phyloP scores from a whole-genome alignment of 2,329 filamentous ascomycete genomes.

The Lasiodiplodia theobromae region DNA sequence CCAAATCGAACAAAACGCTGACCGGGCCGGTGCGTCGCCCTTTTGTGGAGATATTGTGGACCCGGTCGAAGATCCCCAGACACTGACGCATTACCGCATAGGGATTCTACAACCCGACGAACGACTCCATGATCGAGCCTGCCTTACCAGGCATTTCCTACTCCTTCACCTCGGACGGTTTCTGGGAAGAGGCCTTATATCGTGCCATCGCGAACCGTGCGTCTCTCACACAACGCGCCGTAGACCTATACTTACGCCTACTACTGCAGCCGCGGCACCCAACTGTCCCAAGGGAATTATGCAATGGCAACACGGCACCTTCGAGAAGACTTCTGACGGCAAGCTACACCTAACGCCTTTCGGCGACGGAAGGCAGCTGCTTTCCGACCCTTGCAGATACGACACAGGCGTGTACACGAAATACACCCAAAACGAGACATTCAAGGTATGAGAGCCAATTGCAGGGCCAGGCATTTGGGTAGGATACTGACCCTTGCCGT shows the following conservation, averaged over 20 bases:
- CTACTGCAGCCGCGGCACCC: slow-evolving; percentile 61
- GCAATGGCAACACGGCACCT: slow-evolving; percentile 77
- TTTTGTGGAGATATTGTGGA: slow-evolving; percentile 14
- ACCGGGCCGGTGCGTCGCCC: slow-evolving; percentile 68
- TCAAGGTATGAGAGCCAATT: slow-evolving; percentile 59
- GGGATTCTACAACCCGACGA: slow-evolving; percentile 73
- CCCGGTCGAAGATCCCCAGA: neutral
- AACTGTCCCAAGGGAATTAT: slow-evolving; percentile 70
- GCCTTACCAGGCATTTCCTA: slow-evolving; percentile 71
- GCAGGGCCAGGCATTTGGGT: neutral
- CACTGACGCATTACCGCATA: slow-evolving; percentile 41
- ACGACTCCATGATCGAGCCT: slow-evolving; percentile 72
- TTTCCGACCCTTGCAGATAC: slow-evolving; percentile 69
- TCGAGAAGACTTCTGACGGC: slow-evolving; percentile 63
- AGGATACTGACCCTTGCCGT: slow-evolving; percentile 23
- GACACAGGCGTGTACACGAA: slow-evolving; percentile 65
- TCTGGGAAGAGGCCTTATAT: slow-evolving; percentile 74
- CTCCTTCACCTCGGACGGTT: slow-evolving; percentile 73
- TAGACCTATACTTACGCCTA: slow-evolving; percentile 35
- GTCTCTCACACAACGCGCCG: slow-evolving; percentile 40
- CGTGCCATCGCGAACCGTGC: slow-evolving; percentile 72
- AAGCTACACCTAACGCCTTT: slow-evolving; percentile 68
- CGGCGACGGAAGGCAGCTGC: slow-evolving; percentile 70
- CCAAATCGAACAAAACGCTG: slow-evolving; percentile 72
- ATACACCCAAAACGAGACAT: slow-evolving; percentile 70